phyloP scores from a whole-genome alignment of 768 basidiomycete genomes.

The Pleurotus tuoliensis region DNA sequence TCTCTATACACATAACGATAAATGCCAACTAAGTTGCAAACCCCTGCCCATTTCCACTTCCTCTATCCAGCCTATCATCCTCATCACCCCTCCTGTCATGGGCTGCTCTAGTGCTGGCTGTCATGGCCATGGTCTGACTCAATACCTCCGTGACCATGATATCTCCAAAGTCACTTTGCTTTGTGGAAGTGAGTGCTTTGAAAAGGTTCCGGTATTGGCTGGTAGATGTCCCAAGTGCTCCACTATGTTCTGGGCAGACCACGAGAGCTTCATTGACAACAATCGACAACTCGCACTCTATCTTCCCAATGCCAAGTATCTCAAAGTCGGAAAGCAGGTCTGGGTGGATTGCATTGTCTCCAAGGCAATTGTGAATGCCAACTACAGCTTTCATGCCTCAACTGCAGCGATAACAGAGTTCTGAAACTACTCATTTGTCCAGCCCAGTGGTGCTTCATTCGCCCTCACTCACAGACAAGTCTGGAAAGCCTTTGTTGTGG shows the following conservation, averaged over 20 bases:
- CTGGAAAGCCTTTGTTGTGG: slow-evolving; percentile 18
- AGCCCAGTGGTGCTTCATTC: not conserved
- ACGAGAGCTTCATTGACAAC: not conserved
- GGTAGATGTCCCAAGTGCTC: too few relatives aligned
- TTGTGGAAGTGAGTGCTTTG: too few relatives aligned
- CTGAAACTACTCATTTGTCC: slow-evolving; percentile 12
- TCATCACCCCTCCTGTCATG: too few relatives aligned
- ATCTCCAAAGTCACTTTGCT: too few relatives aligned
- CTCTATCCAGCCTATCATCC: too few relatives aligned
- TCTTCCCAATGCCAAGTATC: not conserved
- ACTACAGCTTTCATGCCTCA: slow-evolving; percentile 18
- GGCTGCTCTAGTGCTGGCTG: too few relatives aligned
- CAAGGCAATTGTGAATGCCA: slow-evolving; percentile 12
- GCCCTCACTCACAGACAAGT: slow-evolving; percentile 10
- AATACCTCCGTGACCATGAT: too few relatives aligned
- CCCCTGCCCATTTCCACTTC: too few relatives aligned
- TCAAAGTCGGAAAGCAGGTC: not conserved
- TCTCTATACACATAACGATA: too few relatives aligned
- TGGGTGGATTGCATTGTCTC: slow-evolving; percentile 8
- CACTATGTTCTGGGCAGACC: not conserved
- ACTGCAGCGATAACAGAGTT: slow-evolving; percentile 12
- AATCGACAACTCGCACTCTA: not conserved
- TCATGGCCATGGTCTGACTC: too few relatives aligned
- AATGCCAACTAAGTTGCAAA: too few relatives aligned
- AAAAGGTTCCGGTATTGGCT: too few relatives aligned